These are phyloP conservation scores for Aspergillus tubingensis DNA, from an alignment of 2,329 filamentous ascomycete species.

Conservation along the genomic window DNA sequence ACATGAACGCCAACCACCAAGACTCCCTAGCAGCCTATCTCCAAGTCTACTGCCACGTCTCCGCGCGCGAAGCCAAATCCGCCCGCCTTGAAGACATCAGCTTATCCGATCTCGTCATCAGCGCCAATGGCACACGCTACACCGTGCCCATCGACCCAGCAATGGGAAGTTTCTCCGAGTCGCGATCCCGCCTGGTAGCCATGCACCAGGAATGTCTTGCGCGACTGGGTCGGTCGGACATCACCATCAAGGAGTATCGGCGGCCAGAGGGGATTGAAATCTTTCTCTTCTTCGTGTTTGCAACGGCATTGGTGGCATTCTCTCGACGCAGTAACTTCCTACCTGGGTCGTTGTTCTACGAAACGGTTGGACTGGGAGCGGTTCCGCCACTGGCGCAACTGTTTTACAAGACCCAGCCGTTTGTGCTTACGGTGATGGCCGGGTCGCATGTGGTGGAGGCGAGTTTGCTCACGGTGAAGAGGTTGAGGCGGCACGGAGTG, in stretches of 20 bases:
- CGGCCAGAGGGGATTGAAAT: constrained; percentile 53
- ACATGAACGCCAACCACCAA: constrained; percentile 86
- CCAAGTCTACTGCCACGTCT: constrained; percentile 67
- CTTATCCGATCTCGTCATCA: constrained; percentile 64
- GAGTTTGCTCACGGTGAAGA: constrained; percentile 47
- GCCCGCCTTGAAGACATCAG: constrained; percentile 67
- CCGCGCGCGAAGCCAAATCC: constrained; percentile 56
- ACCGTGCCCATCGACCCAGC: constrained; percentile 69
- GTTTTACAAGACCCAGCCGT: constrained; percentile 61
- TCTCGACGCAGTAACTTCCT: constrained; percentile 54
- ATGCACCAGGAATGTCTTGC: constrained; percentile 66
- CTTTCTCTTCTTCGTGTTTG: constrained; percentile 57
- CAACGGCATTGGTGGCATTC: constrained; percentile 57
- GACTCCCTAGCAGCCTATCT: constrained; percentile 75
- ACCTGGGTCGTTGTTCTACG: constrained; percentile 55
- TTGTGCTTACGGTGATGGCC: constrained; percentile 61
- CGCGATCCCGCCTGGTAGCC: constrained; percentile 69
- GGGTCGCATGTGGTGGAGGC: constrained; percentile 67
- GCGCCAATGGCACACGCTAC: constrained; percentile 49
- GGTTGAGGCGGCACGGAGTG: constrained; percentile 56
- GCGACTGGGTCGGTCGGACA: constrained; percentile 62
- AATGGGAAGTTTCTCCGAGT: constrained; percentile 67
- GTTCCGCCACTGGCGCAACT: constrained; percentile 62
- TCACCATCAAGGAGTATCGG: constrained; percentile 55
- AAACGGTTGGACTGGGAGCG: constrained; percentile 48